phyloP scores from a whole-genome alignment of 345 rosid species.

The Hibiscus trionum region DNA sequence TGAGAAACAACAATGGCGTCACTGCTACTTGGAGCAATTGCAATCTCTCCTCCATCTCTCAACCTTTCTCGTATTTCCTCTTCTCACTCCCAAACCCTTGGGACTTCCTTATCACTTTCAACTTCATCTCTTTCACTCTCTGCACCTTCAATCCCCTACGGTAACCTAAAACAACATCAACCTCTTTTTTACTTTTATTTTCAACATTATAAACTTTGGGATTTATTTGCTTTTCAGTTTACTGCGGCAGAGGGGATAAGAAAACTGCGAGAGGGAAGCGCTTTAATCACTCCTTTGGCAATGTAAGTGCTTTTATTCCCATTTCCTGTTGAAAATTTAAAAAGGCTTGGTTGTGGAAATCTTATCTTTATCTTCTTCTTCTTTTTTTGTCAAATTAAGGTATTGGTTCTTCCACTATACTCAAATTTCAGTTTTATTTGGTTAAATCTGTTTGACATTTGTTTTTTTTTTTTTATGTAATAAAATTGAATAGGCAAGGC shows the following conservation, averaged over 20 bases:
- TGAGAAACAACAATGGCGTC: slow-evolving; percentile 38
- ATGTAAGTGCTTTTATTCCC: slow-evolving; percentile 35
- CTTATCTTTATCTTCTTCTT: too few species aligned
- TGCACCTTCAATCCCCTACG: slow-evolving; percentile 29
- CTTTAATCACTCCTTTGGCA: slow-evolving; percentile 84
- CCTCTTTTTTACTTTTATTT: neutral
- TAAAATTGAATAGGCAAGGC: slow-evolving; percentile 61
- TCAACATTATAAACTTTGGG: neutral
- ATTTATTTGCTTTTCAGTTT: slow-evolving; percentile 28
- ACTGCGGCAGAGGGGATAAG: slow-evolving; percentile 82
- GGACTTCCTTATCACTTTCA: slow-evolving; percentile 28
- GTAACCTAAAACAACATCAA: slow-evolving; percentile 5
- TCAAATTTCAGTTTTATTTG: too few species aligned
- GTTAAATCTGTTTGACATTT: neutral
- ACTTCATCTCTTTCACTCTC: slow-evolving; percentile 27
- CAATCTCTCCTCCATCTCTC: slow-evolving; percentile 11
- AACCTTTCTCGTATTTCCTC: slow-evolving; percentile 29
- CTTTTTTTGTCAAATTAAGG: too few species aligned
- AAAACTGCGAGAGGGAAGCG: slow-evolving; percentile 90
- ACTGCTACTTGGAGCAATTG: slow-evolving; percentile 32
- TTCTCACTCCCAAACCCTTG: slow-evolving; percentile 41
- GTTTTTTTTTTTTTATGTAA: neutral
- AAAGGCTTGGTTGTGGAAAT: too few species aligned
- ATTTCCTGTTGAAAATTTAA: neutral
- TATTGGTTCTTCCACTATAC: too few species aligned